Evolutionary conservation across 495 filamentous ascomycete genomes (phyloP).

Genomic region (Zalerion maritima): DNA sequence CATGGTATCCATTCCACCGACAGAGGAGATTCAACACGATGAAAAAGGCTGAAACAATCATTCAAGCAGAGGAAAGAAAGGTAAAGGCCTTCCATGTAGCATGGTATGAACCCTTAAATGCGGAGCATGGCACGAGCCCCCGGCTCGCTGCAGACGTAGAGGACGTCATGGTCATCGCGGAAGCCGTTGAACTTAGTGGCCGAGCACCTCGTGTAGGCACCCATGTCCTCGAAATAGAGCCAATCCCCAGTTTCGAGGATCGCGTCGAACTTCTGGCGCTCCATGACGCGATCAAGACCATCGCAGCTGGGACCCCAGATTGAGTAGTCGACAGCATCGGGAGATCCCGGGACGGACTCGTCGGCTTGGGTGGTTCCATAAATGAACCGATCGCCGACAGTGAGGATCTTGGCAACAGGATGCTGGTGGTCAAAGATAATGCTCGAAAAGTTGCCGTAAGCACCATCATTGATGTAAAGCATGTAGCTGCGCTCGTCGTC

Average conservation of each 20-base stretch:
- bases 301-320: constrained; percentile 99
- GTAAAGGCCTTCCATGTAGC: too few species aligned
- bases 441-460: constrained; percentile 96
- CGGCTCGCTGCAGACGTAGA: constrained; percentile 87
- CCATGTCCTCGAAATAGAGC: constrained; percentile 98
- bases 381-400: constrained; percentile 37
- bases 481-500: constrained; percentile 64
- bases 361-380: constrained; percentile 29
- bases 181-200: constrained; percentile 99
- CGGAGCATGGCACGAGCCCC: constrained; percentile 65
- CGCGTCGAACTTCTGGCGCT: constrained; percentile 56
- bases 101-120: too few species aligned
- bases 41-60: too few species aligned
- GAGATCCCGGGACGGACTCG: constrained; percentile 12
- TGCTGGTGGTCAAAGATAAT: constrained; percentile 99
- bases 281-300: constrained; percentile 82
- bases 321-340: constrained; percentile 55
- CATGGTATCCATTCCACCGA: too few species aligned
- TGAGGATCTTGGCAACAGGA: constrained; percentile 67
- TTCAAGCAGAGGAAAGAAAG: too few species aligned
- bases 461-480: constrained; percentile 91
- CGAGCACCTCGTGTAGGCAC: constrained; percentile 93
- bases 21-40: too few species aligned
- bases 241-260: constrained; percentile 84
- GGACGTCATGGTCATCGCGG: constrained; percentile 75